A percentile compares a stretch with the other conserved stretches of the same genome.
phyloP scores from a whole-genome alignment of 2,329 filamentous ascomycete genomes.

The Stenocarpella maydis region DNA sequence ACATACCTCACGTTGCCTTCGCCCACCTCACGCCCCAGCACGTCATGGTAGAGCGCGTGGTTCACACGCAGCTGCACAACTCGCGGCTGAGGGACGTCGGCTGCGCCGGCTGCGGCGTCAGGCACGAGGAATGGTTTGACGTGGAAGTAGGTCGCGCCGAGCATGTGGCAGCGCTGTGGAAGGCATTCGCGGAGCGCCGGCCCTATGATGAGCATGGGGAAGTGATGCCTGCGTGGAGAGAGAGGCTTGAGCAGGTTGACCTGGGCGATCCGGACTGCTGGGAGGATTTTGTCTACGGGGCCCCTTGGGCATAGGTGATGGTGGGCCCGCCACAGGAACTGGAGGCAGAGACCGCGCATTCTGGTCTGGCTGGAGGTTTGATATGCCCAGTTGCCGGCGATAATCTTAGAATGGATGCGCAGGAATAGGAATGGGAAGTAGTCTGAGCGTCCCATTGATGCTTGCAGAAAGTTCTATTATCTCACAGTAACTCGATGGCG shows the following conservation, averaged over 20 bases:
- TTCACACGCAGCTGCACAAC: conserved; percentile 42
- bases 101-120: conserved; percentile 39
- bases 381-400: not conserved
- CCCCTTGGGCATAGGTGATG: not conserved
- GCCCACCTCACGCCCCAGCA: conserved; percentile 37
- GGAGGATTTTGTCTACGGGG: conserved; percentile 35
- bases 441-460: not conserved
- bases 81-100: conserved; percentile 39
- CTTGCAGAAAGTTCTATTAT: not conserved
- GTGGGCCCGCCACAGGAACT: not conserved
- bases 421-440: not conserved
- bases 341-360: not conserved
- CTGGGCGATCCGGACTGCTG: conserved; percentile 41
- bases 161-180: conserved; percentile 40
- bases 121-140: conserved; percentile 44
- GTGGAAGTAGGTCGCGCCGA: conserved; percentile 35
- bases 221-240: conserved; percentile 39
- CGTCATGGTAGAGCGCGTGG: conserved; percentile 42
- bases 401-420: not conserved
- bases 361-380: not conserved
- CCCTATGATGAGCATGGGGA: conserved; percentile 42
- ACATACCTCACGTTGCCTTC: conserved; percentile 37
- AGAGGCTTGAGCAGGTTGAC: conserved; percentile 39
- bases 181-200: conserved; percentile 40
- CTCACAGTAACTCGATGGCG: not conserved